These are phyloP conservation scores for Amniculicola lignicola DNA, from an alignment of 495 filamentous ascomycete species.

Conservation along the genomic window DNA sequence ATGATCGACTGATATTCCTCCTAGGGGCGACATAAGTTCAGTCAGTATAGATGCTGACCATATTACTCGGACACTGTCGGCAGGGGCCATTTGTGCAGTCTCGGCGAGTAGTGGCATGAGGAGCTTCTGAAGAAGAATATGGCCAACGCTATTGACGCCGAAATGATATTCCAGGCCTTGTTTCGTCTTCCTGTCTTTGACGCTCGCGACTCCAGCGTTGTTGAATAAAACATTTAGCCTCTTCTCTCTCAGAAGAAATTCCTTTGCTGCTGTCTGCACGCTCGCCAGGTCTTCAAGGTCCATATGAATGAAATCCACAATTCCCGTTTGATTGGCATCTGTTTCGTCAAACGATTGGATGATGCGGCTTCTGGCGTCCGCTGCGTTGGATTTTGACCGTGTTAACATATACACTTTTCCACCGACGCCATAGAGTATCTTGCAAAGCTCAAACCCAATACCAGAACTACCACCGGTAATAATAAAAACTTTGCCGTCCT, in stretches of 20 bases:
- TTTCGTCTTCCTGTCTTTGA: slow-evolving; percentile 1
- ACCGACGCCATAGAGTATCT: slow-evolving; percentile 44
- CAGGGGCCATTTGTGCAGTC: slow-evolving; percentile 5
- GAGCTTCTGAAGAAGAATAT: slow-evolving; percentile 13
- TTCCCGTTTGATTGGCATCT: neutral
- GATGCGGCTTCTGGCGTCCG: slow-evolving; percentile 1
- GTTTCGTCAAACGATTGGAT: neutral
- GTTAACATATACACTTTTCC: slow-evolving; percentile 42
- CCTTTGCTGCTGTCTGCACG: slow-evolving; percentile 48
- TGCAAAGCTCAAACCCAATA: slow-evolving; percentile 44
- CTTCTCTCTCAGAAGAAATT: slow-evolving; percentile 43
- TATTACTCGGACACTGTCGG: slow-evolving; percentile 11
- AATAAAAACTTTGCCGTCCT: slow-evolving; percentile 25
- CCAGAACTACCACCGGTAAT: slow-evolving; percentile 33
- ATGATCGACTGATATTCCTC: slow-evolving; percentile 5
- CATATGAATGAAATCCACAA: slow-evolving; percentile 46
- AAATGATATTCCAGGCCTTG: slow-evolving; percentile 19
- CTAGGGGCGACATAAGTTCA: slow-evolving; percentile 2
- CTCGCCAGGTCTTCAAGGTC: slow-evolving; percentile 51
- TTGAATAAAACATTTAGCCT: slow-evolving; percentile 55
- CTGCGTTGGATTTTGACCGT: slow-evolving; percentile 1
- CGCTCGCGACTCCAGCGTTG: slow-evolving; percentile 48
- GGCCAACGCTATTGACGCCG: slow-evolving; percentile 19
- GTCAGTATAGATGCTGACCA: slow-evolving; percentile 9
- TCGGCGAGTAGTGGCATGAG: slow-evolving; percentile 4